These are phyloP conservation scores for Entomortierella parvispora DNA, from an alignment of 192 early-diverging fungal species.

Conservation along the genomic window DNA sequence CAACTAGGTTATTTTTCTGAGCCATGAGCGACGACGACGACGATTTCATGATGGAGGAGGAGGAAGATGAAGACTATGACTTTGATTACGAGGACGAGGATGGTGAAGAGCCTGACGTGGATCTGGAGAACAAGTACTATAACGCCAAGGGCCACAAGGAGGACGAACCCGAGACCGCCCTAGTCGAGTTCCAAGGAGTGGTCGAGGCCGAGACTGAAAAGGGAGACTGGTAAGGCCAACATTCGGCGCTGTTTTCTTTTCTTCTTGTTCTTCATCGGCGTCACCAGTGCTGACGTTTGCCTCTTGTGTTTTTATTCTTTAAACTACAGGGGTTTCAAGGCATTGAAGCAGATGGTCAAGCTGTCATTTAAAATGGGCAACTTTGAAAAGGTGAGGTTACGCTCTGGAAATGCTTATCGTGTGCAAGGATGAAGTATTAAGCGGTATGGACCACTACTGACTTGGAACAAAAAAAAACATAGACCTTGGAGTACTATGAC, in stretches of 20 bases:
- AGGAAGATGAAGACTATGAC: constrained; percentile 83
- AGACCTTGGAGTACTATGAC: constrained; percentile 80
- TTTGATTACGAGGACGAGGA: constrained; percentile 92
- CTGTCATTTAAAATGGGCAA: constrained; percentile 73
- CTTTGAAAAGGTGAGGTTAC: constrained; percentile 64
- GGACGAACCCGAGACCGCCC: constrained; percentile 75
- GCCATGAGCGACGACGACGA: constrained; percentile 68
- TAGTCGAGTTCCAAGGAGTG: constrained; percentile 80
- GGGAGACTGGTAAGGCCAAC: constrained; percentile 89
- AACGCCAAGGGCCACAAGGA: constrained; percentile 91
- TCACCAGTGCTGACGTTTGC: neutral
- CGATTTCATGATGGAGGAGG: constrained; percentile 71
- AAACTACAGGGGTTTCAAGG: constrained; percentile 85
- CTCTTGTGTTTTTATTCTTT: neutral
- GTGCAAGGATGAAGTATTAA: no score
- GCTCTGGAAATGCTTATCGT: neutral
- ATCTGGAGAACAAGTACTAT: constrained; percentile 91
- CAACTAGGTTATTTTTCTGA: neutral
- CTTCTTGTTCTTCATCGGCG: neutral
- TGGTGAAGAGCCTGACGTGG: constrained; percentile 82
- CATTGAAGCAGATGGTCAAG: constrained; percentile 89
- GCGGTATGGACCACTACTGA: no score
- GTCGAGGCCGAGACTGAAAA: constrained; percentile 84
- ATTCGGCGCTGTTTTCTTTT: neutral
- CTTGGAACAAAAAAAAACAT: no score